Base-by-base conservation (phyloP, 2,329 filamentous ascomycete species). In the Beauveria asiatica region DNA sequence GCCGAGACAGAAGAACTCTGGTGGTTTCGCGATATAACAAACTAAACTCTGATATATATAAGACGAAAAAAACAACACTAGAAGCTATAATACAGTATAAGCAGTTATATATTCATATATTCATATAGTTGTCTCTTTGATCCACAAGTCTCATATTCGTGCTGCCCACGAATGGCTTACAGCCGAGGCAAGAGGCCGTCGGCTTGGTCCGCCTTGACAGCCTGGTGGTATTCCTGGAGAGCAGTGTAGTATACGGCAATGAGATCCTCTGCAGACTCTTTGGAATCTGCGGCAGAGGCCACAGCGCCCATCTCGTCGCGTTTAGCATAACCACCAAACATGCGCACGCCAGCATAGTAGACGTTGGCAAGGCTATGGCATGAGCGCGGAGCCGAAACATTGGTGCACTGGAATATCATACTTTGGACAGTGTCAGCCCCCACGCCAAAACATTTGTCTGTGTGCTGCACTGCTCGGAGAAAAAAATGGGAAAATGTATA, bases 1-100 rank as follows among this genome's bases (percentile, higher is more conserved):
- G 74, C 89, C 90, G n/a, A 83, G 92, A 64, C 90, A 94, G 76
- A 68, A 74, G 33, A 86, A 88, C 67, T 91, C 88, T 17, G 90
- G 84, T 2, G 90, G 89, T 0, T 84, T 83, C 60, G 75, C 76
- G 0, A 72, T 80, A 6, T 82, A 65, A 72, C 1, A 9, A 51
- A n/a, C 2, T 17, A 5, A 4, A 4, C 0, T 5, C 21, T 11
- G 11, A 21, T 44, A 21, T 44, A 17, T 16, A 44, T 23, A n/a
- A 13, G 17, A 39, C 17, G 9, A 11, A 37, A 13, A 13, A 13
- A 5, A 37, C 33, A 33, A n/a, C 5, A 11, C 9, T 52, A 21
- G n/a, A 25, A 57, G n/a, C 9, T 21, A 23, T 16, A 45, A 17
- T 8, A 21, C 5, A 23, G 3, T 51, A 42, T 23, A 59, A 46